A percentile compares a stretch with the other conserved stretches of the same genome.
These are phyloP conservation scores for Corymbia maculata DNA, from an alignment of 345 rosid species.

Conservation along the genomic window DNA sequence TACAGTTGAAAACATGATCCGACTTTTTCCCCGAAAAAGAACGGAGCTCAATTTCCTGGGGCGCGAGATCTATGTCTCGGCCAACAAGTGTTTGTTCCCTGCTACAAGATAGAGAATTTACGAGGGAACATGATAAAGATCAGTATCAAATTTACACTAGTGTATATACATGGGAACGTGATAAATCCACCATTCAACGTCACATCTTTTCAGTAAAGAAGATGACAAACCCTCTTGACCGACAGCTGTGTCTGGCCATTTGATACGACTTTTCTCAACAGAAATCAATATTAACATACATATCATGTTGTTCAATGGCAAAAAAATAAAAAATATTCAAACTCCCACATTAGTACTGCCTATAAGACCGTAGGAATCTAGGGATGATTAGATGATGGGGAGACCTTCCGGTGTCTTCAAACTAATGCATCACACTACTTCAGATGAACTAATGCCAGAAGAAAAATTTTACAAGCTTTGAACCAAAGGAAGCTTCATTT, in stretches of 20 bases:
- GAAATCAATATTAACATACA: not conserved
- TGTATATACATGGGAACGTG: not conserved
- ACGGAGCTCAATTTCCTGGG: conserved; percentile 19
- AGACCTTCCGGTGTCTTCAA: not conserved
- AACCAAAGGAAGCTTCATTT: not conserved
- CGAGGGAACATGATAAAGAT: not conserved
- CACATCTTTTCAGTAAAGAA: not conserved
- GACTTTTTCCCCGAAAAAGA: not conserved
- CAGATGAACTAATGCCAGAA: not conserved
- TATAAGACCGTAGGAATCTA: not conserved
- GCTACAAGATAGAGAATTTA: not conserved
- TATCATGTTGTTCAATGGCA: not conserved
- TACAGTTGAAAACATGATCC: not conserved
- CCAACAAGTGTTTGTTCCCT: conserved; percentile 71
- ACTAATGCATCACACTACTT: not conserved
- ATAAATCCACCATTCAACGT: not conserved
- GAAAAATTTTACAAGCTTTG: not conserved
- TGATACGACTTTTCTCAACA: not conserved
- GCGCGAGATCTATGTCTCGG: conserved; percentile 33
- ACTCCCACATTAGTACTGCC: not conserved
- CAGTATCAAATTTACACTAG: not conserved
- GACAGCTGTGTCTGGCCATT: not conserved
- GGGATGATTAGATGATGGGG: not conserved
- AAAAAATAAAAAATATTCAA: not conserved
- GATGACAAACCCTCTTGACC: not conserved